Base-by-base conservation (phyloP, 2,329 filamentous ascomycete genomes). In the Dothidotthia symphoricarpi region DNA sequence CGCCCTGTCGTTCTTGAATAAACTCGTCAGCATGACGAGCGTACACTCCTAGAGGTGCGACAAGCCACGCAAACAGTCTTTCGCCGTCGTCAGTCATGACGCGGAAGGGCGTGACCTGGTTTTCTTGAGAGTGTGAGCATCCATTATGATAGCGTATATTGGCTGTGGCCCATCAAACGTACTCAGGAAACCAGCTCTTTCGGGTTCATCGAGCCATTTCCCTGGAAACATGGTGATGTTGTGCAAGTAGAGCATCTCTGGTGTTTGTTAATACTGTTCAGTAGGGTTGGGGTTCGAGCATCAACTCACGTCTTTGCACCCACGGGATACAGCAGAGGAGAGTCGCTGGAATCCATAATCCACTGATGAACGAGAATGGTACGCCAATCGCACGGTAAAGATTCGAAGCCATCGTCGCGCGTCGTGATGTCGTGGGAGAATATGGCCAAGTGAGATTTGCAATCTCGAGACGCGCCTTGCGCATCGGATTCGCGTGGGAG, bases 61-160 rank as follows among this genome's bases (percentile, higher is more conserved):
- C 76, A 56, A 95, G 89, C 91, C 91, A 97, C n/a, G 86, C 85
- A 61, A 93, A 94, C 6, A 96, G 70, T 2, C 73, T 80, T 63
- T 90, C 82, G 28, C 82, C 81, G 61, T 95, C 90, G 2, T 80
- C 74, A 0, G 88, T 93, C 1, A 68, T 69, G 31, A 96, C 69
- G 15, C 78, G 80, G 65, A 96, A 95, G 0, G 91, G 86, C 3
- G 86, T 87, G 8, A 94, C 85, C 69, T 97, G 90, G 52, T 89
- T 88, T 55, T 81, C 86, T 90, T 52, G 22, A 19, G 24, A 19
- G 16, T 6, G 39, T 63, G 45, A 64, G 47, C 25, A 35, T 26
- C n/a, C 12, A 7, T 14, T 14, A n/a, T 13, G 10, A 15, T 14
- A n/a, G n/a, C n/a, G n/a, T n/a, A n/a, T 1, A 26, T 25, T 12